Conservation (phyloP, 805 yeast species). For the Myxozyma lipomycoides region DNA sequence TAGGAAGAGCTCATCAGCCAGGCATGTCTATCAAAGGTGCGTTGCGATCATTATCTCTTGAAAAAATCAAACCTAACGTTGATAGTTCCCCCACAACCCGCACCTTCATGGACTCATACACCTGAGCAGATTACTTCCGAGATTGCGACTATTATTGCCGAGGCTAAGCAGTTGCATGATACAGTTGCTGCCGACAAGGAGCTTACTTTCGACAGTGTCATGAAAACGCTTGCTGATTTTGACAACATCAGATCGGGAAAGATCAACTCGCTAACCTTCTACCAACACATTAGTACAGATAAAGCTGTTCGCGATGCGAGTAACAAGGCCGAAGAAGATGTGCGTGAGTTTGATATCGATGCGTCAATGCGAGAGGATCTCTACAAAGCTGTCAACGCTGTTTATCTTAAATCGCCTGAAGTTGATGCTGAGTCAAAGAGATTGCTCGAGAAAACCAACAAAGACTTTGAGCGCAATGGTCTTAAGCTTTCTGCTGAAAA, state of each 20-base stretch:
- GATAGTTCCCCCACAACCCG: constrained; percentile 37
- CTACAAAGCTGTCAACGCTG: constrained; percentile 53
- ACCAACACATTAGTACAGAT: constrained; percentile 65
- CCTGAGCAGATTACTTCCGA: constrained; percentile 46
- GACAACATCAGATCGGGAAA: constrained; percentile 49
- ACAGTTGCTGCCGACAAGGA: constrained; percentile 46
- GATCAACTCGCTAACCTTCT: constrained; percentile 57
- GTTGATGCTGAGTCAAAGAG: constrained; percentile 55
- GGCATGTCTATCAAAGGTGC: constrained; percentile 12
- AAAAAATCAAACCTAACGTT: not conserved
- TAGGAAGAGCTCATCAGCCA: constrained; percentile 14
- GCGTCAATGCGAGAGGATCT: constrained; percentile 63
- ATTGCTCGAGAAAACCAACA: constrained; percentile 54
- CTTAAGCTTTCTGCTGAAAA: constrained; percentile 54
- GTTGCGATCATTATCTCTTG: not conserved
- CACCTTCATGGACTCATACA: constrained; percentile 58
- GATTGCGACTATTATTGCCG: constrained; percentile 46
- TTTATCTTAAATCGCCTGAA: constrained; percentile 41
- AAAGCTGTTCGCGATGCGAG: constrained; percentile 71
- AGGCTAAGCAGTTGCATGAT: constrained; percentile 50
- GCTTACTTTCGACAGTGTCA: constrained; percentile 56
- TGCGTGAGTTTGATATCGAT: constrained; percentile 53
- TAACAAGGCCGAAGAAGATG: constrained; percentile 52
- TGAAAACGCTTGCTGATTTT: constrained; percentile 50
- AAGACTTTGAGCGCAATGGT: constrained; percentile 63